Conservation (phyloP, 2,329 filamentous ascomycete genomes). For the Pseudogymnoascus sp. region DNA sequence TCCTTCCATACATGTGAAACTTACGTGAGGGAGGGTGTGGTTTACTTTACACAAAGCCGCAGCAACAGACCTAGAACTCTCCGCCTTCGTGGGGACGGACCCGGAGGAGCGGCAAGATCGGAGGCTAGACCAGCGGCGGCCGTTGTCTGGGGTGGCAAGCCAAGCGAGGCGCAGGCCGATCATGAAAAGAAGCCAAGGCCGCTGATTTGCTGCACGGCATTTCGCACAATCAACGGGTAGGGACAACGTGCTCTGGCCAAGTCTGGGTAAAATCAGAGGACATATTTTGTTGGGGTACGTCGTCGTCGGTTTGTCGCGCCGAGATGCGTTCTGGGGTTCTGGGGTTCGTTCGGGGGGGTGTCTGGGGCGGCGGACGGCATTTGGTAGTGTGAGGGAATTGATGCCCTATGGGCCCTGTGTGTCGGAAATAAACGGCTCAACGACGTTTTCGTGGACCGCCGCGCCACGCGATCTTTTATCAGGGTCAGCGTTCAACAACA, state of each 20-base stretch:
- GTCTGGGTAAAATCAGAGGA: not conserved
- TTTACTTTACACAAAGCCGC: not conserved
- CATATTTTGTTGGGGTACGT: not conserved
- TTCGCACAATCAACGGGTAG: not conserved
- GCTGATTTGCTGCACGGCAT: not conserved
- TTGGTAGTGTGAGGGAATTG: conserved; percentile 9
- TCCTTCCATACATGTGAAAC: not conserved
- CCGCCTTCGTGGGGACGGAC: not conserved
- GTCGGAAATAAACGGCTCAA: conserved; percentile 9
- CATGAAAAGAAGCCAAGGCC: not conserved
- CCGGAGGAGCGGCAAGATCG: conserved; percentile 8
- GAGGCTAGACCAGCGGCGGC: not conserved
- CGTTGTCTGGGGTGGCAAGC: not conserved
- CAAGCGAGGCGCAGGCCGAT: conserved; percentile 8
- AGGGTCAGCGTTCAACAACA: not conserved
- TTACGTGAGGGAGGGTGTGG: not conserved
- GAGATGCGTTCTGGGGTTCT: not conserved
- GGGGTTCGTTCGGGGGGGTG: not conserved
- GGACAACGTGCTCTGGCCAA: conserved; percentile 4
- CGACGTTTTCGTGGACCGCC: not conserved
- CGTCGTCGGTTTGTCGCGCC: conserved; percentile 8
- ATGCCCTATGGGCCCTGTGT: conserved; percentile 2
- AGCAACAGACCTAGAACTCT: not conserved
- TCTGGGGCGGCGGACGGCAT: conserved; percentile 3
- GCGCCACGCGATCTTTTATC: not conserved